These are phyloP conservation scores for Haplosporangium sp. DNA, from an alignment of 371 early-diverging fungal species.

Conservation along the genomic window DNA sequence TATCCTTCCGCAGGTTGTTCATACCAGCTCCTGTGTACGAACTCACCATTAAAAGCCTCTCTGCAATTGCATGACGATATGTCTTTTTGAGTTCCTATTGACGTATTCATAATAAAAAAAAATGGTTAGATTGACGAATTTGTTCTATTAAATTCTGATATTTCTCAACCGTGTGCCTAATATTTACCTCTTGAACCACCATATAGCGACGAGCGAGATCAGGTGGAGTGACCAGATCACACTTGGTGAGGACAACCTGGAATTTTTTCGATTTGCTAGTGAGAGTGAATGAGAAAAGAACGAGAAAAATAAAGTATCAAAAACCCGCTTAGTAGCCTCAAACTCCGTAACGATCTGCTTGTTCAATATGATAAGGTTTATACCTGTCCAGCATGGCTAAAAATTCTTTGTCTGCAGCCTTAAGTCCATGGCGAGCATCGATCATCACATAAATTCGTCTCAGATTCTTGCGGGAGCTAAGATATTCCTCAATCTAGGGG, in stretches of 20 bases:
- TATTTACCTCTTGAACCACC: conserved; percentile 45
- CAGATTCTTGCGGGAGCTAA: conserved; percentile 68
- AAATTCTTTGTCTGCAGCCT: conserved; percentile 71
- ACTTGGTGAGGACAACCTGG: conserved; percentile 86
- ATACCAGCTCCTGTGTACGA: conserved; percentile 69
- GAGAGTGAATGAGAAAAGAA: neutral
- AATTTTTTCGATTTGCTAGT: conserved; percentile 66
- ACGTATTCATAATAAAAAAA: conserved; percentile 6
- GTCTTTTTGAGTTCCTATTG: conserved; percentile 56
- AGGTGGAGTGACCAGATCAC: conserved; percentile 75
- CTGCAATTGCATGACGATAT: conserved; percentile 61
- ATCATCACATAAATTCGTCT: conserved; percentile 78
- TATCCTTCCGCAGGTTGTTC: conserved; percentile 69
- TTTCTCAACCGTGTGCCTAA: neutral
- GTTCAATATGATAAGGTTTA: neutral
- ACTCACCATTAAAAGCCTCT: conserved; percentile 66
- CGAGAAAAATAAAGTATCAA: neutral
- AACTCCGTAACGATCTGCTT: neutral
- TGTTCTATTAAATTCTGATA: neutral
- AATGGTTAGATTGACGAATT: neutral
- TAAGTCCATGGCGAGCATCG: conserved; percentile 86
- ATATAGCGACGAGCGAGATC: conserved; percentile 71
- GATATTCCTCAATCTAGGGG: conserved; percentile 76
- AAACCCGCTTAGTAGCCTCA: neutral
- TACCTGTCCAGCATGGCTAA: conserved; percentile 68